Evolutionary conservation across 257 asterid genomes (phyloP).

Genomic region (Dorcoceras hygrometricum): DNA sequence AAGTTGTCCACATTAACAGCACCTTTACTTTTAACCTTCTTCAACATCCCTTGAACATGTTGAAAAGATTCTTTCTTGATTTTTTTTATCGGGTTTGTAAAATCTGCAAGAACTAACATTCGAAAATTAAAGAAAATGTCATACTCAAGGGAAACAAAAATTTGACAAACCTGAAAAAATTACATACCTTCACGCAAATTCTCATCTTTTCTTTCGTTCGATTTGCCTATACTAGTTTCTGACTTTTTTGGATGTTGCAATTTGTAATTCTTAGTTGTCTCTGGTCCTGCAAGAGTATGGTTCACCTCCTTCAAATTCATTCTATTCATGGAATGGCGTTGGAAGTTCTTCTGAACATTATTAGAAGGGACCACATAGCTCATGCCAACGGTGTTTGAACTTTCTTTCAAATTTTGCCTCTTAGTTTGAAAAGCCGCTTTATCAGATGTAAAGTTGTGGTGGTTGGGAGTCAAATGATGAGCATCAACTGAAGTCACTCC

Average conservation of each 20-base stretch:
- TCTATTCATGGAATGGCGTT: slow-evolving; percentile 33
- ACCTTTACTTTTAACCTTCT: slow-evolving; percentile 40
- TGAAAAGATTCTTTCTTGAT: slow-evolving; percentile 45
- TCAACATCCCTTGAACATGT: slow-evolving; percentile 36
- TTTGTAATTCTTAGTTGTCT: slow-evolving; percentile 30
- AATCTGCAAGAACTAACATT: slow-evolving; percentile 50
- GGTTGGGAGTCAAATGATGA: slow-evolving; percentile 29
- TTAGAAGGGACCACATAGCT: slow-evolving; percentile 26
- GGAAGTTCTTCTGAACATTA: slow-evolving; percentile 35
- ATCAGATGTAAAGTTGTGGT: slow-evolving; percentile 29
- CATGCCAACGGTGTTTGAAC: slow-evolving; percentile 29
- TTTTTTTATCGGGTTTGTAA: slow-evolving; percentile 49
- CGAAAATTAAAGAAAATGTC: slow-evolving; percentile 27
- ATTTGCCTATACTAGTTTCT: slow-evolving; percentile 30
- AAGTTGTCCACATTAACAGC: slow-evolving; percentile 27
- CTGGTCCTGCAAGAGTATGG: slow-evolving; percentile 41
- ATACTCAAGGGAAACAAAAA: slow-evolving; percentile 24
- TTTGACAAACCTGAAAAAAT: slow-evolving; percentile 24
- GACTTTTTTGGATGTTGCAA: slow-evolving; percentile 38
- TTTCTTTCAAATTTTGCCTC: slow-evolving; percentile 52
- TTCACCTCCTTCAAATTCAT: slow-evolving; percentile 47
- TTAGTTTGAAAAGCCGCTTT: slow-evolving; percentile 36
- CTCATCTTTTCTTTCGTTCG: slow-evolving; percentile 46
- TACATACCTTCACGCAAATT: slow-evolving; percentile 51
- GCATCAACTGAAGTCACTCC: slow-evolving; percentile 43